Conservation (phyloP, 2,329 filamentous ascomycete genomes). For the Coleophoma crateriformis region DNA sequence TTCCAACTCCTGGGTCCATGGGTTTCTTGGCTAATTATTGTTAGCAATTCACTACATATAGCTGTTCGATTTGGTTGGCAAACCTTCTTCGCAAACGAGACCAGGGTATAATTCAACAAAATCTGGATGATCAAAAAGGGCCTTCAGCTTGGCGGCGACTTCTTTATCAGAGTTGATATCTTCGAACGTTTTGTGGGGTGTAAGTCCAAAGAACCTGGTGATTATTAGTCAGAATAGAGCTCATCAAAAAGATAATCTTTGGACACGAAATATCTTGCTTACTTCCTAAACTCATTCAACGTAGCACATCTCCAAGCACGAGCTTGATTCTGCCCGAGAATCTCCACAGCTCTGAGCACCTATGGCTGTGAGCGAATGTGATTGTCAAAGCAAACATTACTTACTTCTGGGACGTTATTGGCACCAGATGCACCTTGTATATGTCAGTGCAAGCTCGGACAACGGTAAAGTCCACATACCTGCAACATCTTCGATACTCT, state of each 20-base stretch:
- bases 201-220: slow-evolving; percentile 58
- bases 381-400: too few relatives aligned
- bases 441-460: too few relatives aligned
- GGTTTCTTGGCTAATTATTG: slow-evolving; percentile 35
- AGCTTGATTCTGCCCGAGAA: slow-evolving; percentile 73
- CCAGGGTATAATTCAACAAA: slow-evolving; percentile 67
- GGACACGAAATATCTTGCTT: too few relatives aligned
- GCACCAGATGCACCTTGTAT: slow-evolving; percentile 52
- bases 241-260: too few relatives aligned
- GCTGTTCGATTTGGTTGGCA: too few relatives aligned
- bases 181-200: slow-evolving; percentile 71
- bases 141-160: slow-evolving; percentile 58
- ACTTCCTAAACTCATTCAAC: slow-evolving; percentile 79
- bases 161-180: slow-evolving; percentile 76
- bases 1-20: slow-evolving; percentile 44
- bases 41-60: too few relatives aligned
- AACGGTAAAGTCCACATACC: slow-evolving; percentile 19
- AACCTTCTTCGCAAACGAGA: slow-evolving; percentile 50
- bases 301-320: slow-evolving; percentile 68
- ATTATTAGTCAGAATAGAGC: too few relatives aligned
- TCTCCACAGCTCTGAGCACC: slow-evolving; percentile 69
- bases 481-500: slow-evolving; percentile 69
- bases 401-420: slow-evolving; percentile 60
- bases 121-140: slow-evolving; percentile 55
- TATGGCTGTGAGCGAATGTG: too few relatives aligned